Evolutionary conservation across 2,329 filamentous ascomycete genomes (phyloP).

Genomic region (Exophiala sideris): DNA sequence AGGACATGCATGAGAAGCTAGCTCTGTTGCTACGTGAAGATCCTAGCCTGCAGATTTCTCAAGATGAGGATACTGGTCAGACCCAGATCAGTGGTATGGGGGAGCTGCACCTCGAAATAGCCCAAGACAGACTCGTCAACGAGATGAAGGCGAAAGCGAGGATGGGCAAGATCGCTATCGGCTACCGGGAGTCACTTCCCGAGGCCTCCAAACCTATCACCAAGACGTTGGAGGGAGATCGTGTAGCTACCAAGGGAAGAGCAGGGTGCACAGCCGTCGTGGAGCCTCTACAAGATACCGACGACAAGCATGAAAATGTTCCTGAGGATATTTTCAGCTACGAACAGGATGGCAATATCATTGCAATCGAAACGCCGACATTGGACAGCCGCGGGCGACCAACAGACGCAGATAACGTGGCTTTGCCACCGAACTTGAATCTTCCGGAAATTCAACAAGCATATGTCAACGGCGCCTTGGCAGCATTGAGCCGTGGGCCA

Average conservation of each 20-base stretch:
- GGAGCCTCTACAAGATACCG: conserved; percentile 51
- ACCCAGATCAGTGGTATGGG: conserved; percentile 96
- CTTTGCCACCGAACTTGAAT: conserved; percentile 55
- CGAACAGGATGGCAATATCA: conserved; percentile 66
- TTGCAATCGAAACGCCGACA: conserved; percentile 55
- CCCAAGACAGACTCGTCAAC: conserved; percentile 78
- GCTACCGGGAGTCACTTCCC: conserved; percentile 81
- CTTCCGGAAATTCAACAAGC: conserved; percentile 48
- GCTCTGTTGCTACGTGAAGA: conserved; percentile 82
- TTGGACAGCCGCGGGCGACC: conserved; percentile 42
- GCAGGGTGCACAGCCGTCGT: conserved; percentile 70
- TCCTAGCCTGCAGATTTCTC: conserved; percentile 78
- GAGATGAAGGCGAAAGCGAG: conserved; percentile 82
- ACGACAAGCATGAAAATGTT: conserved; percentile 27
- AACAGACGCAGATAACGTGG: conserved; percentile 41
- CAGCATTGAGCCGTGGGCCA: conserved; percentile 81
- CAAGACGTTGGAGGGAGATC: conserved; percentile 69
- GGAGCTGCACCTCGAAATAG: conserved; percentile 90
- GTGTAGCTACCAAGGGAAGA: conserved; percentile 75
- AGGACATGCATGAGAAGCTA: conserved; percentile 72
- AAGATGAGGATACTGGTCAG: conserved; percentile 87
- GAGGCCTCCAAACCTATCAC: conserved; percentile 55
- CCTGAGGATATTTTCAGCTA: conserved; percentile 32
- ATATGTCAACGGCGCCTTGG: conserved; percentile 75
- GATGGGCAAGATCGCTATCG: conserved; percentile 90